A percentile compares a stretch with the other conserved stretches of the same genome.
phyloP scores from a whole-genome alignment of 176 grass and related monocot species.

The Elaeis guineensis region DNA sequence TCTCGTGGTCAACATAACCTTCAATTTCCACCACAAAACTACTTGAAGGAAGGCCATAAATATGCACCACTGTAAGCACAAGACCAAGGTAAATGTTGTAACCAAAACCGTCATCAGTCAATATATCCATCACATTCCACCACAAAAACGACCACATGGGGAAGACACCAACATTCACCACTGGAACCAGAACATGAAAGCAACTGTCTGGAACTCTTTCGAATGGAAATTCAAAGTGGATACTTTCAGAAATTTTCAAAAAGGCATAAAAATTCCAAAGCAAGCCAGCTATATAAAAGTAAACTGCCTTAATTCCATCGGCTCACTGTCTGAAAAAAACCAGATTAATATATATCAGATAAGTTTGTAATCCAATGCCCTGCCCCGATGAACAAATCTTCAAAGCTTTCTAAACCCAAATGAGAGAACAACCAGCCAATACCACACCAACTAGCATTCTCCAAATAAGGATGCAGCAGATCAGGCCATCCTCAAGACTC shows the following conservation, averaged over 20 bases:
- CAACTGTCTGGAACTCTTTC: neutral
- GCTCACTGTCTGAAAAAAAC: neutral
- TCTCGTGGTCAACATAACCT: too few relatives aligned
- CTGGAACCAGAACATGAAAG: too few relatives aligned
- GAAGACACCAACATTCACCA: too few relatives aligned
- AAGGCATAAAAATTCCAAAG: neutral
- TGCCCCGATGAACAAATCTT: neutral
- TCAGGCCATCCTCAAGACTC: constrained; percentile 3
- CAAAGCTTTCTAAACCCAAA: constrained; percentile 1
- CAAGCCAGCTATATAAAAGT: neutral
- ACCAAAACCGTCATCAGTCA: too few relatives aligned
- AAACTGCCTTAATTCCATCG: neutral
- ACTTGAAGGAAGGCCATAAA: too few relatives aligned
- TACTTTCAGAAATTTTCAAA: neutral
- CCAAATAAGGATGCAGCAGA: constrained; percentile 1
- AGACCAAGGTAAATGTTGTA: too few relatives aligned
- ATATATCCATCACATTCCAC: too few relatives aligned
- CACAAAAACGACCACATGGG: too few relatives aligned
- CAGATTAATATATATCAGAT: neutral
- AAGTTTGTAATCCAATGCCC: neutral
- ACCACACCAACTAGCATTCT: neutral
- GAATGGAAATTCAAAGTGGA: neutral
- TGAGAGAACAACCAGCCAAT: neutral
- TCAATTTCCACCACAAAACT: too few relatives aligned
- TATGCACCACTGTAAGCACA: too few relatives aligned